phyloP scores from a whole-genome alignment of 2,329 filamentous ascomycete species.

The Aaosphaeria pasadenensis region DNA sequence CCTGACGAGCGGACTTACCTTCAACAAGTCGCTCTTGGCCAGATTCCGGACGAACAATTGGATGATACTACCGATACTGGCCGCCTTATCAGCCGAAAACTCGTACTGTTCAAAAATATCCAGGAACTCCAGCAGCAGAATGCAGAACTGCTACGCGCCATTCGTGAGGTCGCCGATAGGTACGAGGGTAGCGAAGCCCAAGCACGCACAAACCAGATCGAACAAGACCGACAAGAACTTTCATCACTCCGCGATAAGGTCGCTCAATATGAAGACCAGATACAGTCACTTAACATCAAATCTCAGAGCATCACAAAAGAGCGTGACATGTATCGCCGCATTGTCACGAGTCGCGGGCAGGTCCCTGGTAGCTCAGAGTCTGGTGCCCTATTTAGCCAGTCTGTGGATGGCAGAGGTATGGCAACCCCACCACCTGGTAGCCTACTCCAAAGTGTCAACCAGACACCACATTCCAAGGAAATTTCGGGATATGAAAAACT shows the following conservation, averaged over 20 bases:
- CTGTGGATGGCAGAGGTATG: slow-evolving; percentile 64
- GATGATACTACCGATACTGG: slow-evolving; percentile 77
- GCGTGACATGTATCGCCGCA: slow-evolving; percentile 94
- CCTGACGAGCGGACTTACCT: slow-evolving; percentile 72
- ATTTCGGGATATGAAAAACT: slow-evolving; percentile 72
- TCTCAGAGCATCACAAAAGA: slow-evolving; percentile 94
- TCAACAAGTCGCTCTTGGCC: slow-evolving; percentile 72
- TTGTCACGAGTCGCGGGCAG: slow-evolving; percentile 74
- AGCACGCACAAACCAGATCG: slow-evolving; percentile 52
- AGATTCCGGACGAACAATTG: slow-evolving; percentile 61
- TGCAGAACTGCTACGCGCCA: slow-evolving; percentile 74
- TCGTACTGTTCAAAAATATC: slow-evolving; percentile 87
- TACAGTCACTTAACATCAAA: slow-evolving; percentile 75
- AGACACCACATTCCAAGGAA: slow-evolving; percentile 53
- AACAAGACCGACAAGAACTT: slow-evolving; percentile 65
- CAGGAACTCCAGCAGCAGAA: slow-evolving; percentile 86
- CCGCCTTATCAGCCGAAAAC: slow-evolving; percentile 80
- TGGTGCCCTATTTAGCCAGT: slow-evolving; percentile 12
- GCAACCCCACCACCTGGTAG: slow-evolving; percentile 47
- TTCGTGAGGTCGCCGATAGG: slow-evolving; percentile 78
- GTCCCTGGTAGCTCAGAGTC: slow-evolving; percentile 59
- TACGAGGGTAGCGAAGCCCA: slow-evolving; percentile 90
- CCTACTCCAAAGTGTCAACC: slow-evolving; percentile 27
- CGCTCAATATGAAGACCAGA: slow-evolving; percentile 78
- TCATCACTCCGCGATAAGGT: slow-evolving; percentile 70